A percentile compares a stretch with the other conserved stretches of the same genome.
phyloP scores from a whole-genome alignment of 108 stramenopile species.

The Cyclotella sp. region DNA sequence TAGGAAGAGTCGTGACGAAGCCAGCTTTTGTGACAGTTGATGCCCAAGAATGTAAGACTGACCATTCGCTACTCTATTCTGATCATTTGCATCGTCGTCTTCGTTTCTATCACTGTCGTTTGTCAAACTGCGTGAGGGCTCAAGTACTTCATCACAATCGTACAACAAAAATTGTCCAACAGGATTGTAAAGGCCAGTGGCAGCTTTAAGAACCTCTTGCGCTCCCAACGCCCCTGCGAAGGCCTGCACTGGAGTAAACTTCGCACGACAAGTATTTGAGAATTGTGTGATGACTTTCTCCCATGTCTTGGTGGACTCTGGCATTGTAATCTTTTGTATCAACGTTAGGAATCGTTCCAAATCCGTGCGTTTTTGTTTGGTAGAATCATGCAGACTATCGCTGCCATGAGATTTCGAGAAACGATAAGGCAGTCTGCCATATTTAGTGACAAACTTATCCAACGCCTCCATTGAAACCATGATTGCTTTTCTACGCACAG shows the following conservation, averaged over 20 bases:
- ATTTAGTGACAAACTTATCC: constrained; percentile 56
- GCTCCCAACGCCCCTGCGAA: constrained; percentile 83
- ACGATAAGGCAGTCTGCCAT: constrained; percentile 53
- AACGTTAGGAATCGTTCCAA: constrained; percentile 44
- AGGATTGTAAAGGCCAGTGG: constrained; percentile 85
- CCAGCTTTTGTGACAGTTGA: constrained; percentile 45
- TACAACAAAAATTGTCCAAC: constrained; percentile 87
- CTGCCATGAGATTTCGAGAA: constrained; percentile 29
- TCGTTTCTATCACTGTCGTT: constrained; percentile 3
- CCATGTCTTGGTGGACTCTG: constrained; percentile 23
- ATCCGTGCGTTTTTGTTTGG: constrained; percentile 48
- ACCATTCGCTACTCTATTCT: constrained; percentile 14
- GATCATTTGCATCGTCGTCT: constrained; percentile 15
- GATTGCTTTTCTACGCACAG: constrained; percentile 57
- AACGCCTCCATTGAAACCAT: constrained; percentile 73
- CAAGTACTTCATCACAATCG: constrained; percentile 89
- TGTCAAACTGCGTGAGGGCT: not conserved
- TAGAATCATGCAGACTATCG: constrained; percentile 19
- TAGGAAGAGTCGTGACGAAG: constrained; percentile 82
- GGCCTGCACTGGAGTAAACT: constrained; percentile 82
- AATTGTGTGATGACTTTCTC: constrained; percentile 42
- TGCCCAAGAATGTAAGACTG: constrained; percentile 72
- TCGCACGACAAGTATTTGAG: constrained; percentile 67
- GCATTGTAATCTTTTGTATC: constrained; percentile 21
- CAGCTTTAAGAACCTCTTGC: constrained; percentile 88